Evolutionary conservation across 768 basidiomycete genomes (phyloP), one percentile per base, ranked within the genome.

Genomic region (Crucibulum laeve): DNA sequence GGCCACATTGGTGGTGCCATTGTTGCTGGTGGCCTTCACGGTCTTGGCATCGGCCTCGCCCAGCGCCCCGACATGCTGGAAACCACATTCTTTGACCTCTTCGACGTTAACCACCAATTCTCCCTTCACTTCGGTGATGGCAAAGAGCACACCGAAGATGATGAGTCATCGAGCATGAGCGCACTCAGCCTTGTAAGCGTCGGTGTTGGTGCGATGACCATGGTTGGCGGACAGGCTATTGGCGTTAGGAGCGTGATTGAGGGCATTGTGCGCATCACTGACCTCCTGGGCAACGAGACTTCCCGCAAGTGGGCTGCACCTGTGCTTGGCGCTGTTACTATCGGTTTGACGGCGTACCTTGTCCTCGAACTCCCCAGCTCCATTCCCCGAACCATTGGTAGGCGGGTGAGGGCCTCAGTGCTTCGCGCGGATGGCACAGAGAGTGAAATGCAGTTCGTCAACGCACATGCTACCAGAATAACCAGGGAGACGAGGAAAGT

Each of bases 401-500:
- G 91, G 44, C 79, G 91, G 42, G 80, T 98, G 44, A 78, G 77
- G 48, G 70, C 79, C 2, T 75, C 81, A 3, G 74, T 96, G 5
- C 55, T 74, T 13, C 68, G 62, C 24, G 69, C 70, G 34, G 72
- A 71, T 23, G 68, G 61, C 18, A 65, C 70, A 15, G 74, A 75
- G 18, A 64, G 69, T 25, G 76, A 79, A 37, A 71, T 80, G 40
- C 61, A 70, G 23, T 92, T 84, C 55, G 74, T 85, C 23, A 78
- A 82, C 44, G 70, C 66, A 2, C 84, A 97, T 56, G 74, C 79
- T 2, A 73, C 69, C 33, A 73, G 95, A 17, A 75, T 97, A 30
- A 69, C 80, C 41, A 72, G 81, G 26, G 95, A 98, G 74, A 89
- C 91, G 18, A 77, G 95, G 54, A 97, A 97, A 69, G 95, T 99